phyloP scores from a whole-genome alignment of 257 asterid genomes.

The Cruciata laevipes region DNA sequence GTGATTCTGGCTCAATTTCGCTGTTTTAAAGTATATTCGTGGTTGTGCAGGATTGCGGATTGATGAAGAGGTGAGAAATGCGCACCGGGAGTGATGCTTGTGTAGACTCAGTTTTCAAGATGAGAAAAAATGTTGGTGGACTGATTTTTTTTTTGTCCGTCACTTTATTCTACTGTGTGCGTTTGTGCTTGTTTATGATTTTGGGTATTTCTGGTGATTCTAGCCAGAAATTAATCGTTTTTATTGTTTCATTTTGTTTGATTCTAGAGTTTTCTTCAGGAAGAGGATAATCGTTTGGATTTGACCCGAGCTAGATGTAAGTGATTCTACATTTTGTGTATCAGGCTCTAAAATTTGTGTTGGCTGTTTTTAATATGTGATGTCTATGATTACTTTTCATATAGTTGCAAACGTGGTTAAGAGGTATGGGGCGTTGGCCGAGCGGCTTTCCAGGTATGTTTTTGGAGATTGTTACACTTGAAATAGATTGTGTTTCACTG shows the following conservation, averaged over 20 bases:
- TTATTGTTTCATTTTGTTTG: conserved; percentile 1
- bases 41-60: conserved; percentile 5
- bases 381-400: conserved; percentile 14
- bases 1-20: neutral
- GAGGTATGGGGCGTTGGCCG: conserved; percentile 80
- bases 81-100: neutral
- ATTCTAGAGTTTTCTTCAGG: conserved; percentile 44
- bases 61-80: neutral
- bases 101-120: neutral
- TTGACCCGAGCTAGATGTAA: conserved; percentile 67
- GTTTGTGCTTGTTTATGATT: neutral
- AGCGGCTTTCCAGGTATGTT: conserved; percentile 82
- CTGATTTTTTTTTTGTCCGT: neutral
- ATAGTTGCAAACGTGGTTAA: conserved; percentile 78
- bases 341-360: too few species aligned
- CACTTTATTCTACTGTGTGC: neutral
- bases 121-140: conserved; percentile 11
- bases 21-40: neutral
- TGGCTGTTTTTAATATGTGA: neutral
- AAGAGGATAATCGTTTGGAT: conserved; percentile 53
- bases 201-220: neutral
- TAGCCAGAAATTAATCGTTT: neutral
- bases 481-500: neutral
- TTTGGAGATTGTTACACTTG: neutral
- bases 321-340: neutral